phyloP scores from a whole-genome alignment of 1,284 basidiomycete species.

The Microbotryum saponariae region DNA sequence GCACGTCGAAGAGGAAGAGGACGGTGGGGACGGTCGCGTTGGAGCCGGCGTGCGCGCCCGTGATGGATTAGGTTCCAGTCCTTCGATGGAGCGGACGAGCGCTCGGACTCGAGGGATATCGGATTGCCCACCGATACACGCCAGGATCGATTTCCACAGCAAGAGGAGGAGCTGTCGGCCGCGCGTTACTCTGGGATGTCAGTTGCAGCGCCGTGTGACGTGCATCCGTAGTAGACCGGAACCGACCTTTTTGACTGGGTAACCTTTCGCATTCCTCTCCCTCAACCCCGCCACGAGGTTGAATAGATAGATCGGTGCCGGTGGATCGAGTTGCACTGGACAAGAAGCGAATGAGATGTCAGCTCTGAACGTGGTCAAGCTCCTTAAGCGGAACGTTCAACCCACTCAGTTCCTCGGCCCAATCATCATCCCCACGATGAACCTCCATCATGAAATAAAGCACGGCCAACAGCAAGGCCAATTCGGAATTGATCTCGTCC shows the following conservation, averaged over 20 bases:
- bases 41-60: background rate
- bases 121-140: slow-evolving; percentile 83
- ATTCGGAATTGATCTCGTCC: slow-evolving; percentile 80
- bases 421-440: slow-evolving; percentile 81
- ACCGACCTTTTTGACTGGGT: slow-evolving; percentile 85
- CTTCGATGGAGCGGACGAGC: slow-evolving; percentile 67
- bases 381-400: slow-evolving; percentile 21
- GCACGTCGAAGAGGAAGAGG: background rate
- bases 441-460: slow-evolving; percentile 88
- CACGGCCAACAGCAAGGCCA: slow-evolving; percentile 84
- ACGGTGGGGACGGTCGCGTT: background rate
- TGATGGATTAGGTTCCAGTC: slow-evolving; percentile 39
- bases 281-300: slow-evolving; percentile 78
- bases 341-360: no score
- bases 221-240: background rate
- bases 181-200: no score
- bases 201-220: background rate
- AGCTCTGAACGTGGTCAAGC: no score
- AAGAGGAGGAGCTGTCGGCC: slow-evolving; percentile 70
- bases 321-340: slow-evolving; percentile 86
- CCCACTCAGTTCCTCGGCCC: slow-evolving; percentile 91
- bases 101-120: slow-evolving; percentile 78
- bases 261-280: slow-evolving; percentile 90
- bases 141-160: slow-evolving; percentile 88
- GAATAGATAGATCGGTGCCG: slow-evolving; percentile 86